phyloP scores from a whole-genome alignment of 148 eudicot species.

The Gaultheria prostrata region DNA sequence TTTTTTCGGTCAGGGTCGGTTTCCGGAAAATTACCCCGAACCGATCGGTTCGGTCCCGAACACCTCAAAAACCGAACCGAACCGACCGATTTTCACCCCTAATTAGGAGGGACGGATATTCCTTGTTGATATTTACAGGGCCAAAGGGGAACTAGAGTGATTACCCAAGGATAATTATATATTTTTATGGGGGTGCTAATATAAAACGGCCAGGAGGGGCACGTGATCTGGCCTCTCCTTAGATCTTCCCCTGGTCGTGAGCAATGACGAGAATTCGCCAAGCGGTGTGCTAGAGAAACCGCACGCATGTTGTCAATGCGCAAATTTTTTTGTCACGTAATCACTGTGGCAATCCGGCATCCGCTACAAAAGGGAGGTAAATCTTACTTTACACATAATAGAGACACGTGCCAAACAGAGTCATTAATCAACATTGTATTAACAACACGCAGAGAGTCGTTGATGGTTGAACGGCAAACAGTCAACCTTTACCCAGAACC shows the following conservation, averaged over 20 bases:
- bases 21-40: too few species aligned
- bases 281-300: background rate
- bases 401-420: background rate
- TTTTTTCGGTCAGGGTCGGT: too few species aligned
- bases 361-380: background rate
- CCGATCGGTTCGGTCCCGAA: too few species aligned
- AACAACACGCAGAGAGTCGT: too few species aligned
- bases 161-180: background rate
- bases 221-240: background rate
- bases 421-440: background rate
- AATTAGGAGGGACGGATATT: background rate
- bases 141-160: background rate
- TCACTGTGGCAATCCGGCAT: background rate
- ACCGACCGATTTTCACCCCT: too few species aligned
- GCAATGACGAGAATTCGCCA: background rate
- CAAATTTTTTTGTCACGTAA: background rate
- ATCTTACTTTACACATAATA: background rate
- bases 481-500: background rate
- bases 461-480: background rate
- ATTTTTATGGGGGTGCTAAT: background rate
- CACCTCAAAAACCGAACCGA: too few species aligned
- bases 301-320: background rate
- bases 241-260: background rate
- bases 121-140: background rate
- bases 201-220: background rate